Evolutionary conservation across 2,329 filamentous ascomycete species (phyloP), one percentile per base, ranked within the genome.

Genomic region (Penicillium nordicum): DNA sequence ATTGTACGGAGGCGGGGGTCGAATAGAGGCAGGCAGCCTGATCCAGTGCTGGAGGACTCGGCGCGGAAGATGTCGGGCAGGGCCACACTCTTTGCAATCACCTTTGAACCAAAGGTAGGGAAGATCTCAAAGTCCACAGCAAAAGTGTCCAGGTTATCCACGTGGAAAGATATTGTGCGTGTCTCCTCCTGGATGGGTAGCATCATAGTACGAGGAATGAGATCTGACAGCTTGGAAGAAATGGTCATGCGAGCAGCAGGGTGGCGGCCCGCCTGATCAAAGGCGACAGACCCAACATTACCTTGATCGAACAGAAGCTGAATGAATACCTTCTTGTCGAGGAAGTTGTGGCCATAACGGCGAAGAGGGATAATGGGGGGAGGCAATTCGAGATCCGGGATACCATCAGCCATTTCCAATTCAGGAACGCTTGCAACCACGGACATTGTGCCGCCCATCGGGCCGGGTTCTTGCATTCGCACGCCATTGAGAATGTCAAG

Each of bases 111-210:
- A 70, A 97, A 97, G 0, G 94, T 96, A 0, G 94, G 93, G 73
- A 94, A 99, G 42, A 99, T 92, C 69, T 99, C 94, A 64, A 99
- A 96, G 73, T 99, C 94, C 61, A 99, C 88, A 16, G 91, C 88
- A 74, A 99, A 99, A 0, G 89, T 88, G 57, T 96, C 90, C 53
- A 97, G 79, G 60, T 90, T 94, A 74, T 99, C 94, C 51, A 97
- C 88, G 70, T 99, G 94, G 78, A 99, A 97, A 8, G 92, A 96
- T 63, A 97, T 88, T 50, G 92, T 86, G 58, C 92, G 89, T 61
- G 91, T 93, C 72, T 97, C 94, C 78, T 99, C 94, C 73, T 97
- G 93, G 62, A 99, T 92, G 0, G 94, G 94, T 4, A 99, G 82
- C 69, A 97, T 88, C 57, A 99, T 88, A 69, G 97, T 99, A 71